phyloP scores from a whole-genome alignment of 2,329 filamentous ascomycete genomes.

The Cladosporium sp. region DNA sequence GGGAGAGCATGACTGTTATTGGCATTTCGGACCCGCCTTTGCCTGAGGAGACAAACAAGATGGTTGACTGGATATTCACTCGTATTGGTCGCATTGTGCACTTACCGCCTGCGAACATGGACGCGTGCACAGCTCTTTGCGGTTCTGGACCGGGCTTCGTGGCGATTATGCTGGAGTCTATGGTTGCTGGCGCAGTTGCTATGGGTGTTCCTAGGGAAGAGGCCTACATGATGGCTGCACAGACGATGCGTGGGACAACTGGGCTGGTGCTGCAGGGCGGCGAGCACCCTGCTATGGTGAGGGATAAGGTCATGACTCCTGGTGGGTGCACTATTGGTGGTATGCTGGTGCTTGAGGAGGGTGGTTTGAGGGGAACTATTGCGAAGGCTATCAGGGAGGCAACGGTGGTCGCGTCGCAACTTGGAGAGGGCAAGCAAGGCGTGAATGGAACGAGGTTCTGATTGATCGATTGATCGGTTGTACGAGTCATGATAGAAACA shows the following conservation, averaged over 20 bases:
- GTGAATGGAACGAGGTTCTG: constrained; percentile 41
- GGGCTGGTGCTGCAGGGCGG: constrained; percentile 63
- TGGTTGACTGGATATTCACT: constrained; percentile 76
- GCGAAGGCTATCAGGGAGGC: constrained; percentile 70
- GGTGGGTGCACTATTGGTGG: constrained; percentile 78
- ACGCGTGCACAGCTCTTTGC: constrained; percentile 71
- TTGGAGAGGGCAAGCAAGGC: constrained; percentile 57
- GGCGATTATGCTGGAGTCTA: constrained; percentile 71
- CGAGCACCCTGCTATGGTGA: constrained; percentile 72
- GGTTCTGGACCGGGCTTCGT: constrained; percentile 77
- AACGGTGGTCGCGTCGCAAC: constrained; percentile 66
- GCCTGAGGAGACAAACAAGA: constrained; percentile 50
- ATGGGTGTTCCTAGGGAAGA: constrained; percentile 74
- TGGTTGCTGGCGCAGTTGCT: constrained; percentile 74
- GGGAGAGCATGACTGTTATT: constrained; percentile 80
- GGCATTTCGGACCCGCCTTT: constrained; percentile 62
- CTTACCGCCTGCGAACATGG: constrained; percentile 68
- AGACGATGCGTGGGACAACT: constrained; percentile 74
- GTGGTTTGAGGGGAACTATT: constrained; percentile 65
- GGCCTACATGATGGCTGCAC: constrained; percentile 74
- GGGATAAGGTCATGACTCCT: constrained; percentile 75
- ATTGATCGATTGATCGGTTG: background rate
- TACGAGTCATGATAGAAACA: background rate
- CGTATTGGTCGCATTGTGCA: constrained; percentile 70
- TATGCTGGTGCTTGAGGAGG: constrained; percentile 72